Conservation (phyloP, 306 rosid genomes). For the Fragaria ananassa region DNA sequence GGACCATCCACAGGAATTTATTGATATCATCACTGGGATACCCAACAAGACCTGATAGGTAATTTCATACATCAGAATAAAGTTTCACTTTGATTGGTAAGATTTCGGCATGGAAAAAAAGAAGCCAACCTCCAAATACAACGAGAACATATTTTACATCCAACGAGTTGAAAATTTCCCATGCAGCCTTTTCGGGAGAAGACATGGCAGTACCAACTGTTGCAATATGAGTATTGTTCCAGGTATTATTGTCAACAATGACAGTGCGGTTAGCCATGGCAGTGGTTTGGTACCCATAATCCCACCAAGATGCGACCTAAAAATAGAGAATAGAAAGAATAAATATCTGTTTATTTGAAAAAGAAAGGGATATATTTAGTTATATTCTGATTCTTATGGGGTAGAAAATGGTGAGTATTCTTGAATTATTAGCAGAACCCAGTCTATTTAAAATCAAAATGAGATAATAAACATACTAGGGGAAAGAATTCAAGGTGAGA, state of each 20-base stretch:
- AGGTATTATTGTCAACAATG: conserved; percentile 97
- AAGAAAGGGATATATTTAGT: background rate
- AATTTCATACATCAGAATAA: conserved; percentile 33
- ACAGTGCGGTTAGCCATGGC: conserved; percentile 99
- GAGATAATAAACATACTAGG: background rate
- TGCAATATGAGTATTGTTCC: conserved; percentile 99
- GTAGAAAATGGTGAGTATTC: background rate
- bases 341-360: conserved; percentile 6
- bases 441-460: background rate
- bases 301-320: conserved; percentile 99
- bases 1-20: conserved; percentile 99
- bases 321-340: conserved; percentile 20
- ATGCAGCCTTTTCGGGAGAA: conserved; percentile 98
- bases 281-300: conserved; percentile 98
- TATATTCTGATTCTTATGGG: background rate
- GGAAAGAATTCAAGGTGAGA: conserved; percentile 13
- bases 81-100: conserved; percentile 5
- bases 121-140: conserved; percentile 92
- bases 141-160: conserved; percentile 98
- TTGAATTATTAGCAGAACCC: background rate
- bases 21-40: conserved; percentile 98
- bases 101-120: conserved; percentile 23
- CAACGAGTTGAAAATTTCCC: conserved; percentile 96
- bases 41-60: conserved; percentile 82
- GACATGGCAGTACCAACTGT: conserved; percentile 99